These are phyloP conservation scores for Amanita pseudoporphyria DNA, from an alignment of 768 basidiomycete genomes.

Conservation along the genomic window DNA sequence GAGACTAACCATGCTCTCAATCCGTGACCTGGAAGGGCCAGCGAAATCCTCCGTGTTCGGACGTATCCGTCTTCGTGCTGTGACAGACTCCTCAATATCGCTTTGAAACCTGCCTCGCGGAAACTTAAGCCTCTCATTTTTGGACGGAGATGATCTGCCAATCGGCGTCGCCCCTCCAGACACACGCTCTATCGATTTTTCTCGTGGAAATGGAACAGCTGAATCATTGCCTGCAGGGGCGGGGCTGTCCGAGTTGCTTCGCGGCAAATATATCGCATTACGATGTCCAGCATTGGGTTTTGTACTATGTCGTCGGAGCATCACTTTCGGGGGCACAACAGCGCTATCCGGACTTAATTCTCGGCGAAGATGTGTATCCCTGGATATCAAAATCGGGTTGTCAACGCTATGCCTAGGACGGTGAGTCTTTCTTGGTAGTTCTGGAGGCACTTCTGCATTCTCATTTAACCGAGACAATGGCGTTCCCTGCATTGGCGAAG, in stretches of 20 bases:
- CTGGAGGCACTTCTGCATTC: conserved; percentile 35
- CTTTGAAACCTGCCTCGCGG: conserved; percentile 65
- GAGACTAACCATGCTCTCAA: conserved; percentile 65
- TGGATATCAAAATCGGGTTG: conserved; percentile 35
- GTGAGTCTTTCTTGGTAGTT: conserved; percentile 48
- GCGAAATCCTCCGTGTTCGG: conserved; percentile 66
- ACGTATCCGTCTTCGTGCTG: conserved; percentile 39
- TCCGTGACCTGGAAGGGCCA: conserved; percentile 46
- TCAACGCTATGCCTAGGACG: conserved; percentile 61
- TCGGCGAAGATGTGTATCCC: conserved; percentile 34
- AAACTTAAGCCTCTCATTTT: conserved; percentile 27
- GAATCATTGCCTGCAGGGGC: conserved; percentile 26
- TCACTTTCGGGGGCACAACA: conserved; percentile 27
- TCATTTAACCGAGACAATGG: conserved; percentile 40
- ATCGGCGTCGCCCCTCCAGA: conserved; percentile 23
- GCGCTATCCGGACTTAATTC: conserved; percentile 54
- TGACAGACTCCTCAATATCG: conserved; percentile 50
- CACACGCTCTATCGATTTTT: conserved; percentile 41
- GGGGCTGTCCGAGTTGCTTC: conserved; percentile 22
- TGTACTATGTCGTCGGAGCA: conserved; percentile 50
- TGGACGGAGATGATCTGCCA: conserved; percentile 21
- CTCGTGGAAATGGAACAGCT: conserved; percentile 58
- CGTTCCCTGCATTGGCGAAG: conserved; percentile 43
- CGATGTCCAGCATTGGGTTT: conserved; percentile 31
- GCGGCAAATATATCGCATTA: conserved; percentile 37